Evolutionary conservation across 371 early-diverging fungal species (phyloP), one percentile per base, ranked within the genome.

Genomic region (Cladochytrium tenue): DNA sequence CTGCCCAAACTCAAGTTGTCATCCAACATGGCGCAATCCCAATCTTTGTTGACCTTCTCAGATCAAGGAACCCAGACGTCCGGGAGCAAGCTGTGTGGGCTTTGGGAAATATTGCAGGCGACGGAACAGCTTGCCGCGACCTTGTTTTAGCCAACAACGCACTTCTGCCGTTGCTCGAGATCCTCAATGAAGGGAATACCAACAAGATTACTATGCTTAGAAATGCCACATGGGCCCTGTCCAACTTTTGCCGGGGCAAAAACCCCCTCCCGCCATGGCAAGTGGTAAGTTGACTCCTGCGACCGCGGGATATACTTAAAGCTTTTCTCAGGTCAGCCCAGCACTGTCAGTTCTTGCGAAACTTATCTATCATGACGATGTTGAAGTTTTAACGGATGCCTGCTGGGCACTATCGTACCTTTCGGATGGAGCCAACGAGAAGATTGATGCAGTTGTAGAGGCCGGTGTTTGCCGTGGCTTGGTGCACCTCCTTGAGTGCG

Each of bases 81-180:
- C 91, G 92, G 68, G 99, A 99, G 82, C 99, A 99, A 84, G 96
- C 96, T 58, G 98, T 99, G 51, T 99, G 99, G 99, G 99, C 99
- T 15, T 87, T 99, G 51, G 99, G 99, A 67, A 99, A 99, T 84
- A 99, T 99, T 85, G 97, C 99, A 50, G 99, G 99, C 62, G 99
- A 99, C 85, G 91, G 92, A 70, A 92, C 99, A 59, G 75, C 76
- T 10, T 95, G 94, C 78, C 91, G 99, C 63, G 97, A 99, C 79
- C 89, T 82, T 76, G 97, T 98, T 23, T 85, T 99, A 52, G 77
- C 88, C 3, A 79, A 81, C 60, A 95, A 95, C 36, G 95, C 95
- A 20, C 79, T 97, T 36, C 85, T 80, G 36, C 93, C 94, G 31
- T 75, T 99, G 53, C 73, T 98, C 53, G 71, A 76, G 25, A 89